Percentiles rank a stretch among this genome's conserved stretches.
phyloP scores from a whole-genome alignment of 1,284 basidiomycete genomes.

The Psilocybe mexicana region DNA sequence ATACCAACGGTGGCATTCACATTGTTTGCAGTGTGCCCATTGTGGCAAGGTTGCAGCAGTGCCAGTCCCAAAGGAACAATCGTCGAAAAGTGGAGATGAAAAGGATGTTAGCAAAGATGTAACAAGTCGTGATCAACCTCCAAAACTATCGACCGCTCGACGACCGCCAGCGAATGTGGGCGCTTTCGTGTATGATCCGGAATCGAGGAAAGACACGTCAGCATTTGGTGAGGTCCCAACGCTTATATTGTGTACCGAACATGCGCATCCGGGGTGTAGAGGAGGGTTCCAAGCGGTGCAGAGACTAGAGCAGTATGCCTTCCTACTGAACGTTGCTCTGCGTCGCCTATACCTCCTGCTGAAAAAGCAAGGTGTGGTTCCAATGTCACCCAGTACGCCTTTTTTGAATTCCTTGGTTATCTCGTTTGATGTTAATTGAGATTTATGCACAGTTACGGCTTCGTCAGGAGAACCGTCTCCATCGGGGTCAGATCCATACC shows the following conservation, averaged over 20 bases:
- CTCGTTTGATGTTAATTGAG: conserved; percentile 8
- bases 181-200: conserved; percentile 73
- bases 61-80: conserved; percentile 51
- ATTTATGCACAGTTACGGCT: conserved; percentile 8
- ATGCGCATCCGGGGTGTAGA: conserved; percentile 65
- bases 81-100: conserved; percentile 37
- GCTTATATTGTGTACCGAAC: conserved; percentile 77
- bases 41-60: conserved; percentile 82
- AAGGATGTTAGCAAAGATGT: conserved; percentile 30
- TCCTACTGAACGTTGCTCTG: conserved; percentile 93
- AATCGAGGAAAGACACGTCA: conserved; percentile 60
- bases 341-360: conserved; percentile 89
- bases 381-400: conserved; percentile 68
- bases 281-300: conserved; percentile 90
- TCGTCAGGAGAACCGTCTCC: conserved; percentile 23
- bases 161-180: conserved; percentile 78
- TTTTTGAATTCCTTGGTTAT: conserved; percentile 1
- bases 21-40: conserved; percentile 81
- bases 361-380: conserved; percentile 90
- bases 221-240: conserved; percentile 72
- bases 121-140: conserved; percentile 46
- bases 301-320: conserved; percentile 96
- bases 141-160: conserved; percentile 63
- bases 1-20: conserved; percentile 94
- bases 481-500: conserved; percentile 70